Evolutionary conservation across 345 rosid genomes (phyloP), one percentile per base, ranked within the genome.

Genomic region (Alliaria petiolata): DNA sequence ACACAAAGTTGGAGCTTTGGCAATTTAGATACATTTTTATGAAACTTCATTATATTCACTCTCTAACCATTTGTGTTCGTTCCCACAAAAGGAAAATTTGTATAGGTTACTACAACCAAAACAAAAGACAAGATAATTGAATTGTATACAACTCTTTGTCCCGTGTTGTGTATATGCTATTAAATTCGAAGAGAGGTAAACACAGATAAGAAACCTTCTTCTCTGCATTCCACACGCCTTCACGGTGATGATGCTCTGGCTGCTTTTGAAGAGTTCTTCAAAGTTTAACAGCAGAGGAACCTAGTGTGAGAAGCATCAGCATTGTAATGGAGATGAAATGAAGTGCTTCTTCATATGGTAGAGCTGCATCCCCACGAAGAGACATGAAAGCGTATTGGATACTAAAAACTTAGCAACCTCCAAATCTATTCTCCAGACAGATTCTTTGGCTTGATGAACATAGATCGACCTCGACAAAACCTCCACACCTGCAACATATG

Each of bases 341-440:
- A 55, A 85, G 63, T 89, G 85, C 75, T 83, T 84, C 74, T 79
- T 93, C 80, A 84, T 84, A 69, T 87, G 89, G 74, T 81, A 84
- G 30, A 93, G 91, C 73, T 93, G 97, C 79, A 84, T 36, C 40
- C 85, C 95, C 7, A 86, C 69, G 42, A 91, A 86, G 63, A 89
- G 33, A 75, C 97, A 93, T n/a, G 89, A 80, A 26, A 91, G 83
- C 3, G 90, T 84, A 74, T 89, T 86, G 44, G 90, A 86, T 76
- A 91, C 74, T 59, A 93, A 71, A 70, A 84, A 89, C 92, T 91
- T 72, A 35, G 77, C 79, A 39, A 93, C 79, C 91, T 93, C 98
- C 45, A 93, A 69, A 85, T 91, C 92, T 87, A 87, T 89, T 78
- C 97, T 85, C 92, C 91, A 87, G 38, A 93, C 81, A 66, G 91